A percentile compares a stretch with the other conserved stretches of the same genome.
phyloP scores from a whole-genome alignment of 257 asterid species.

The Parsonsia alboflavescens region DNA sequence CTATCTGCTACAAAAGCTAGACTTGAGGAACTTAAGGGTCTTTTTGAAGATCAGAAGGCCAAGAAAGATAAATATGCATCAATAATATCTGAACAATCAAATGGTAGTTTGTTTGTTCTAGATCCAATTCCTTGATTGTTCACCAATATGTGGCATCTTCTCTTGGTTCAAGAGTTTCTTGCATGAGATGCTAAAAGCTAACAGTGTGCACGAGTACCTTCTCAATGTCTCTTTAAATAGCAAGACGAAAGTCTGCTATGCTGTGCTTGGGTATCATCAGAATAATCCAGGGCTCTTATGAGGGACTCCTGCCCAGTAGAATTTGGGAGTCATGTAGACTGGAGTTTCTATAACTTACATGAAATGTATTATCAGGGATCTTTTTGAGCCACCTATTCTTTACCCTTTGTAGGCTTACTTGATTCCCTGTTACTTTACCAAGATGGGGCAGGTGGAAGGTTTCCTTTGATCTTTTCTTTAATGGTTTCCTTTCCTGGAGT shows the following conservation, averaged over 20 bases:
- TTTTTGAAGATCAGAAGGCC: constrained; percentile 55
- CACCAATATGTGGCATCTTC: background rate
- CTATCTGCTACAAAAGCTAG: constrained; percentile 52
- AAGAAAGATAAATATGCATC: constrained; percentile 72
- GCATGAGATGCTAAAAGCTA: background rate
- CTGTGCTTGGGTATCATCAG: background rate
- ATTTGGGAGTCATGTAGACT: too few species aligned
- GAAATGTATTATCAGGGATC: background rate
- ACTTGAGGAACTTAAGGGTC: constrained; percentile 52
- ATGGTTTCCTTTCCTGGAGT: background rate
- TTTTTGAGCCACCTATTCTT: background rate
- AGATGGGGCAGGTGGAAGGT: background rate
- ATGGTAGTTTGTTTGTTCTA: constrained; percentile 44
- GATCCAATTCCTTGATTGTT: constrained; percentile 18
- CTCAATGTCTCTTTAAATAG: background rate
- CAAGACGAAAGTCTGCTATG: background rate
- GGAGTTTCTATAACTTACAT: background rate
- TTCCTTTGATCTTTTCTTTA: background rate
- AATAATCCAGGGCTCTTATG: background rate
- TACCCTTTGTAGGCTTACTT: background rate
- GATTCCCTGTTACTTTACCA: background rate
- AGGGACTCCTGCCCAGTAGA: background rate
- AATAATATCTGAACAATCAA: constrained; percentile 67
- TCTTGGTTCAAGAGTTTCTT: background rate
- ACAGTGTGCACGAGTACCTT: background rate